Evolutionary conservation across 2,329 filamentous ascomycete genomes (phyloP), one percentile per base, ranked within the genome.

Genomic region (Pseudonectria foliicola): DNA sequence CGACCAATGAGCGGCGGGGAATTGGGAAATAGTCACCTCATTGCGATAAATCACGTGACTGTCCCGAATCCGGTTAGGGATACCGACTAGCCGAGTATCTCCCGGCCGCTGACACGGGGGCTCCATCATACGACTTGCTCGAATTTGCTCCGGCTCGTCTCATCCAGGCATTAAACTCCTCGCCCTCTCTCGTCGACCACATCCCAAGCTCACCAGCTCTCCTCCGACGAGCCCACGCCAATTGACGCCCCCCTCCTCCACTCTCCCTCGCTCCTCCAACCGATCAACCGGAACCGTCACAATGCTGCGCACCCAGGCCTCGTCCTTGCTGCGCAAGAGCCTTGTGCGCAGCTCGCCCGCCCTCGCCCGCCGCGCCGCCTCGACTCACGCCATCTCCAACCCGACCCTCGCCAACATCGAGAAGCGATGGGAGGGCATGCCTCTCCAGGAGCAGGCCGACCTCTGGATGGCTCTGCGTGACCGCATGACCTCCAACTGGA

Each of bases 371-470:
- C 66, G 67, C 50, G 69, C 70, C 59, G 70, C 77, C 56, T 78
- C 83, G 54, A 85, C 85, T 53, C 88, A 95, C 66, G 89, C 90
- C 62, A 93, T 98, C 69, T 93, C 89, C 60, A 96, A 95, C 74
- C 92, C 93, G 53, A 95, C 87, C 40, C 79, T 98, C 59, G 85
- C 87, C 67, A 88, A 94, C 70, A 96, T 98, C 61, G 92, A 98
- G 81, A 95, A 95, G 82, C 78, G 92, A 73, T 98, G 92, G 92
- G 92, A 98, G 74, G 78, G 73, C 46, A 89, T 96, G 85, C 89
- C 90, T 40, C 87, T 92, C 48, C 88, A 95, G 75, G 92, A 98
- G 78, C 92, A 98, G 80, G 92, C 92, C 52, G 92, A 98, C 62
- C 74, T 98, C 56, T 98, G 92, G 92, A 98, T 98, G 92, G 75